Base-by-base conservation (phyloP, 169 alveolate genomes). In the Plasmodium billcollinsi region DNA sequence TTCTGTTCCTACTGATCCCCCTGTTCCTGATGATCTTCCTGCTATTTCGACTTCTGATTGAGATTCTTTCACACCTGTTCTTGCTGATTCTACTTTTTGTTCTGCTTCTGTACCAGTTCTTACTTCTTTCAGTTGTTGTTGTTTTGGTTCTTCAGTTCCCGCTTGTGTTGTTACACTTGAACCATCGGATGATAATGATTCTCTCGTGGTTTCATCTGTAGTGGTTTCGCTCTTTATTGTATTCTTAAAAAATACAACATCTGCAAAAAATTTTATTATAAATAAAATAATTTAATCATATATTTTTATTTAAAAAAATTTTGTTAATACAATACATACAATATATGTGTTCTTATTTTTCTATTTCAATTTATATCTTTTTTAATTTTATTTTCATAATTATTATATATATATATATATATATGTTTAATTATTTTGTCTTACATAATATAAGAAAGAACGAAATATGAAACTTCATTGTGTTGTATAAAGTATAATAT, bases 401-500 rank as follows among this genome's bases (percentile, higher is more conserved):
- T 39, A 6, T 39, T 39, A 39, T 39, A 39, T 39, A 39, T 39
- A 26, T 26, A 39, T 39, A 39, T 39, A 39, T 39, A 39, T 39
- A 39, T 39, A 39, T 73, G 11, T 74, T 74, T 20, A 26, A 8
- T 74, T 74, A 59, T 50, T 6, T 21, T 24, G 47, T 50, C 73
- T 61, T 49, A 74, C 88, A 74, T 59, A 74, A 15, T 39, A 58
- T 74, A 15, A 74, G 59, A 21, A 74, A 43, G 39, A 74, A 74
- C n/a, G 73, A 74, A 59, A 74, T 39, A 47, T 20, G 88, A 47
- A 58, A 26, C 70, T 26, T 58, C 88, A 74, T 74, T 74, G 39
- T 12, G 73, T 62, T 62, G 33, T 14, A 62, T 24, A 8, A 14
- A 66, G 8, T 12, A 33, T 20, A 18, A 39, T 39, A 39, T 66